Conservation (phyloP, 2,329 filamentous ascomycete genomes). For the Grosmannia penicillata region DNA sequence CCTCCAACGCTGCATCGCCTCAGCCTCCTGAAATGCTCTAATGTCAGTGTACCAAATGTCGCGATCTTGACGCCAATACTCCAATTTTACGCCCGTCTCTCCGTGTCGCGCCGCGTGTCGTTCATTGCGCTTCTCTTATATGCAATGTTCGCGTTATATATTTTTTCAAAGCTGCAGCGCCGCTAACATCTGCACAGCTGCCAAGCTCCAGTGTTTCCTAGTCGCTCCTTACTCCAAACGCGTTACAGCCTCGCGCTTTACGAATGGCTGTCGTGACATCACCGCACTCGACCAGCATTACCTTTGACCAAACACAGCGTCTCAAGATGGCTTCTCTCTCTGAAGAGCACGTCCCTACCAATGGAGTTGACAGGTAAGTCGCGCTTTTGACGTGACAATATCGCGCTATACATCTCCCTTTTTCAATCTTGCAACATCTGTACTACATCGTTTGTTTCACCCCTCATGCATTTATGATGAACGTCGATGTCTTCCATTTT, state of each 20-base stretch:
- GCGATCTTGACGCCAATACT: too few species aligned
- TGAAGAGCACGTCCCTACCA: conserved; percentile 18
- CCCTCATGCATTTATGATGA: too few species aligned
- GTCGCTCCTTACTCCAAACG: conserved; percentile 18
- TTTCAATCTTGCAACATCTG: not conserved
- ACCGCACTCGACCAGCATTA: conserved; percentile 21
- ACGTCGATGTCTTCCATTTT: too few species aligned
- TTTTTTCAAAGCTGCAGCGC: not conserved
- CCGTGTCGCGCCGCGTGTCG: too few species aligned
- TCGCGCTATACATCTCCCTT: not conserved
- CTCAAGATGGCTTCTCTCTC: conserved; percentile 34
- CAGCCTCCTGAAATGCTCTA: conserved; percentile 5
- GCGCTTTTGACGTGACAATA: not conserved
- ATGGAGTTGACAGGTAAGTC: conserved; percentile 43
- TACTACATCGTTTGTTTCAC: too few species aligned
- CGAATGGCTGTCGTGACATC: conserved; percentile 40
- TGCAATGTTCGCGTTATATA: not conserved
- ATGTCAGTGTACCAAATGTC: not conserved
- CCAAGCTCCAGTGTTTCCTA: conserved; percentile 15
- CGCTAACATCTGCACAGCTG: not conserved
- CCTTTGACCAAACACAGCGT: conserved; percentile 33
- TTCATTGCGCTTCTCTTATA: not conserved
- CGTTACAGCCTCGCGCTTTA: conserved; percentile 8
- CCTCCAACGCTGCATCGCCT: conserved; percentile 5
- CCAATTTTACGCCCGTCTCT: too few species aligned